These are phyloP conservation scores for Cercospora janseana DNA, from an alignment of 2,329 filamentous ascomycete species.

Conservation along the genomic window DNA sequence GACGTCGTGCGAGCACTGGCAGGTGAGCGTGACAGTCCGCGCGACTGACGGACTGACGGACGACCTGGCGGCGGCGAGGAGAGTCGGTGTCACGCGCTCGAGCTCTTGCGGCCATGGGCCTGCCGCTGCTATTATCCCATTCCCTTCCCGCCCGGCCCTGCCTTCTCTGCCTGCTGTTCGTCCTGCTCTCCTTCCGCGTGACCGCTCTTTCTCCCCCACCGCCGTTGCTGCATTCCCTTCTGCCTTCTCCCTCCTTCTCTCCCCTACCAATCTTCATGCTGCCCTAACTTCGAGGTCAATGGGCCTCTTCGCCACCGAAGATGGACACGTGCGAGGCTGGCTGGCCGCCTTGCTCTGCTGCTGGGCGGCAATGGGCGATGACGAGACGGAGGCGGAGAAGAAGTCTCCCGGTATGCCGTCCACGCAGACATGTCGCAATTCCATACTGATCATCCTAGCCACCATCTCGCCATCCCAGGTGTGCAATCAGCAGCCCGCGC, in stretches of 20 bases:
- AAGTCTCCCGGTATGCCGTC: constrained; percentile 10
- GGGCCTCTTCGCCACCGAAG: constrained; percentile 35
- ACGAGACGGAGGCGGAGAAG: constrained; percentile 30
- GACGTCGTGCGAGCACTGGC: constrained; percentile 19
- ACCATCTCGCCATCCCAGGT: constrained; percentile 19
- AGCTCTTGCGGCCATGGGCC: constrained; percentile 11
- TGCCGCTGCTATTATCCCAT: constrained; percentile 6
- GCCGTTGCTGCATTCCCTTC: constrained; percentile 4
- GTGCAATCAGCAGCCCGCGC: constrained; percentile 29
- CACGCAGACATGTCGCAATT: too few relatives aligned
- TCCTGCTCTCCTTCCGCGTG: constrained; percentile 9
- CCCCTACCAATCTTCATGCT: constrained; percentile 23
- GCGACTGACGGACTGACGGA: constrained; percentile 9
- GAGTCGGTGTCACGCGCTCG: constrained; percentile 17
- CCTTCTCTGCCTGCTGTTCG: constrained; percentile 10
- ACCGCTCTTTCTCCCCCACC: constrained; percentile 10
- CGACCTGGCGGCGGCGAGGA: constrained; percentile 11
- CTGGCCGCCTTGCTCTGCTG: constrained; percentile 39
- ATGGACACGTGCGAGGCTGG: constrained; percentile 35
- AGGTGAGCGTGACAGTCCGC: constrained; percentile 3
- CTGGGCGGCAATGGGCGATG: constrained; percentile 34
- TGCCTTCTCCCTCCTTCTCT: constrained; percentile 9
- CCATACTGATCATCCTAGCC: background rate
- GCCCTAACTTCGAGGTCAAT: constrained; percentile 30
- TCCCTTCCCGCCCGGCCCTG: constrained; percentile 1